Conservation (phyloP, 2,329 filamentous ascomycete genomes). For the Ramularia endophylla region DNA sequence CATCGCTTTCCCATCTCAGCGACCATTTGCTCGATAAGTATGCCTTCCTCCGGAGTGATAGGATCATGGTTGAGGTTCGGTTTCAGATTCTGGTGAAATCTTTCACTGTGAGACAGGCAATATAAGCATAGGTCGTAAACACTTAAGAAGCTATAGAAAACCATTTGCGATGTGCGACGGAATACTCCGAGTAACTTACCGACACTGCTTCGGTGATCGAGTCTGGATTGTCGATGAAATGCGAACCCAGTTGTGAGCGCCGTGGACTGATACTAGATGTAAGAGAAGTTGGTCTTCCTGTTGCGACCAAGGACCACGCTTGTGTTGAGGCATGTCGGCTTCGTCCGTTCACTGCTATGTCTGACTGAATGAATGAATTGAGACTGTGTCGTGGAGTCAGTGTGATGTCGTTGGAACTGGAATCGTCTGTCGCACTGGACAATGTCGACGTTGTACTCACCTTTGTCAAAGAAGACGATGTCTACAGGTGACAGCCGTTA, state of each 20-base stretch:
- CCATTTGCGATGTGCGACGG: too few species aligned
- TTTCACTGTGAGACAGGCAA: too few species aligned
- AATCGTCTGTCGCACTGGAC: neutral
- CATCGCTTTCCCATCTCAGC: constrained; percentile 75
- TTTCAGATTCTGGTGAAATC: constrained; percentile 89
- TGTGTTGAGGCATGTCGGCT: constrained; percentile 47
- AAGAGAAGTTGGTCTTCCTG: constrained; percentile 67
- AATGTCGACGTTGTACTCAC: constrained; percentile 14
- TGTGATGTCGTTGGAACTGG: neutral
- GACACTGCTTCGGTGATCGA: constrained; percentile 87
- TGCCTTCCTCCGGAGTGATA: constrained; percentile 69
- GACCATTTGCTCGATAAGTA: constrained; percentile 71
- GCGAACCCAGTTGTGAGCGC: constrained; percentile 82
- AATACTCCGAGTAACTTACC: too few species aligned
- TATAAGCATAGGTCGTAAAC: too few species aligned
- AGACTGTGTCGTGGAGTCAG: constrained; percentile 11
- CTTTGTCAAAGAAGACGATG: constrained; percentile 1
- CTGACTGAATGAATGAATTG: constrained; percentile 1
- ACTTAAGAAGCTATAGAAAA: too few species aligned
- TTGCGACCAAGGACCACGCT: constrained; percentile 78
- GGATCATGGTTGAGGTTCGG: constrained; percentile 74
- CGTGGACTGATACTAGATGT: constrained; percentile 63
- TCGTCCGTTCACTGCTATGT: constrained; percentile 1
- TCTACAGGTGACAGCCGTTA: too few species aligned
- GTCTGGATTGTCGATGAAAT: constrained; percentile 71